Conservation (phyloP, 1,139 yeast genomes). For the Sugiyamaella sp. region DNA sequence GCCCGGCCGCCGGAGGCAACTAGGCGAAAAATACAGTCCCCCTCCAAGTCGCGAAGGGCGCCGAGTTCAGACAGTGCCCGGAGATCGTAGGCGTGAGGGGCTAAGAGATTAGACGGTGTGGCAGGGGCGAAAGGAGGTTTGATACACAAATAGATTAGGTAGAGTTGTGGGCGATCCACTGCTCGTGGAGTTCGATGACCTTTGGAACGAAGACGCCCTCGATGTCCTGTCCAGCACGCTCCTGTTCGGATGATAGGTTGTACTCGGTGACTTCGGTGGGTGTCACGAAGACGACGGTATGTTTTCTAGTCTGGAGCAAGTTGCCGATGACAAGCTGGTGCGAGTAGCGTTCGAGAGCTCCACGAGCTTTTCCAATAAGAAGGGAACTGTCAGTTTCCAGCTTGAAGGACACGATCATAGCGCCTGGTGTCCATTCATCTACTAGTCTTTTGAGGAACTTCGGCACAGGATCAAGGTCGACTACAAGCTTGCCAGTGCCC, state of each 20-base stretch:
- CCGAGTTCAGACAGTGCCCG: too few species aligned
- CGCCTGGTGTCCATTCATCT: slow-evolving; percentile 92
- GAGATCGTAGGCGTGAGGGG: too few species aligned
- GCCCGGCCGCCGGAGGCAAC: too few species aligned
- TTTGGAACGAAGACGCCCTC: slow-evolving; percentile 79
- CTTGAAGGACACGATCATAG: slow-evolving; percentile 94
- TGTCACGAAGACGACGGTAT: slow-evolving; percentile 84
- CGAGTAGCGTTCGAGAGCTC: slow-evolving; percentile 79
- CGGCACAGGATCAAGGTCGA: slow-evolving; percentile 93
- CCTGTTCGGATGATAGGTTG: slow-evolving; percentile 50
- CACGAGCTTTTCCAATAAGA: slow-evolving; percentile 70
- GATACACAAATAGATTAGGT: not conserved
- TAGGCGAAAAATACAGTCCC: too few species aligned
- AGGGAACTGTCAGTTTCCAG: slow-evolving; percentile 83
- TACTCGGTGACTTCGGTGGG: slow-evolving; percentile 55
- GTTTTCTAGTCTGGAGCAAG: slow-evolving; percentile 82
- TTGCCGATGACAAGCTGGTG: slow-evolving; percentile 97
- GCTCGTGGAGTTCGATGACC: slow-evolving; percentile 62
- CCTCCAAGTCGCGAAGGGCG: too few species aligned
- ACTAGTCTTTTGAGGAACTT: slow-evolving; percentile 86
- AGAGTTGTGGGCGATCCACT: slow-evolving; percentile 52
- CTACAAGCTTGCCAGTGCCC: slow-evolving; percentile 62
- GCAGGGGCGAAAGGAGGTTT: too few species aligned
- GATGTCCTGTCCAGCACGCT: slow-evolving; percentile 54
- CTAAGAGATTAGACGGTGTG: too few species aligned